Base-by-base conservation (phyloP, 257 asterid species). In the Nicotiana attenuata region DNA sequence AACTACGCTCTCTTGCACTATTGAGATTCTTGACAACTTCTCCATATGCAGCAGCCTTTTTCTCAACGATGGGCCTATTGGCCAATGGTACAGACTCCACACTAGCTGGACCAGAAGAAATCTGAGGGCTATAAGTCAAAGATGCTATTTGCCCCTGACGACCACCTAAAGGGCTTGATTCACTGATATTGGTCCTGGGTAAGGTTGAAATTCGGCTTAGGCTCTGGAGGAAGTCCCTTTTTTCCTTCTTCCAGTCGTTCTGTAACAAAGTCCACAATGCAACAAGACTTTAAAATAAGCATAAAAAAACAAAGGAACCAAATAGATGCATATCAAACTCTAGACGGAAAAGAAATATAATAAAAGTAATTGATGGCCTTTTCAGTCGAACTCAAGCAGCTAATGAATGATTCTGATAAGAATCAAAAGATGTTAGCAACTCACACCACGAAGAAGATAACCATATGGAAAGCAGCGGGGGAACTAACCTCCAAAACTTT, bases 201-300 rank as follows among this genome's bases (percentile, higher is more conserved):
- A 96, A 90, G 77, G 92, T 86, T 10, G 98, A 92, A 84, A 96
- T 91, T 83, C 93, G 92, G 88, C 90, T 92, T 28, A 94, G 88
- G 87, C 97, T 93, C 87, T 96, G 97, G 77, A 96, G 97, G 85
- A 92, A 96, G 85, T 92, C 97, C 83, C 97, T 86, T 69, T 92
- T 94, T 64, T 93, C 99, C 87, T 93, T 94, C 85, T 90, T 90
- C 99, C 99, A 96, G 85, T 96, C 99, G 87, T 94, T 97, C 99
- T 96, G 86, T n/a, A 53, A 82, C 75, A 67, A 77, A 57, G 85
- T 77, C 63, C 79, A 52, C 65, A 82, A 60, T 17, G 7, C 61
- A 83, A 65, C 50, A 20, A 52, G 68, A 76, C 52, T 79, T 8
- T 53, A 55, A 31, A 77, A 65, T 14, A 71, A 73, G 79, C 79